phyloP scores from a whole-genome alignment of 192 early-diverging fungal species.

The Coemansia sp. region DNA sequence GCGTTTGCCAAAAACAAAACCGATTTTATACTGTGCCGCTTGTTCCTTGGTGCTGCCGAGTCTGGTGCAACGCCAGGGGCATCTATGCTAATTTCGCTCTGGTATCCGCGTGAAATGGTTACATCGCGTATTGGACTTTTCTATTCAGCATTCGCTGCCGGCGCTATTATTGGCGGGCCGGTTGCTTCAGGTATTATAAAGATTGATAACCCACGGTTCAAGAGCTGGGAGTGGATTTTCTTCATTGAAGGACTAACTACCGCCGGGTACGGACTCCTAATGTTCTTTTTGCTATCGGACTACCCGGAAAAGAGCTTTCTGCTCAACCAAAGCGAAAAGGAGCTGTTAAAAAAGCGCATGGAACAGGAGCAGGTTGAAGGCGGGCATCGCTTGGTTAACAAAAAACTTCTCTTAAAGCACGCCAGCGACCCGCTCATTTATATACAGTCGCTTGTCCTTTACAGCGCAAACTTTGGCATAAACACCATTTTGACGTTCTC shows the following conservation, averaged over 20 bases:
- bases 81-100: constrained; percentile 42
- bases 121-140: constrained; percentile 43
- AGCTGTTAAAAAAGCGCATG: constrained; percentile 26
- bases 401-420: constrained; percentile 13
- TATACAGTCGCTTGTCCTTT: constrained; percentile 33
- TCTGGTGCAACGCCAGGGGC: constrained; percentile 43
- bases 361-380: constrained; percentile 31
- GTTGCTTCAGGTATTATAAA: constrained; percentile 44
- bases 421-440: constrained; percentile 35
- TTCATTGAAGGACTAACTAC: constrained; percentile 44
- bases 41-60: constrained; percentile 48
- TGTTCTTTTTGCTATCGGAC: constrained; percentile 34
- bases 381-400: constrained; percentile 27
- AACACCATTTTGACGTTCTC: constrained; percentile 49
- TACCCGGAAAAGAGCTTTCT: constrained; percentile 48
- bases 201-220: constrained; percentile 30
- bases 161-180: constrained; percentile 39
- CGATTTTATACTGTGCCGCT: constrained; percentile 37
- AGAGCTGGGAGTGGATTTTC: constrained; percentile 45
- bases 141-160: constrained; percentile 44
- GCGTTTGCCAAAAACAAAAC: constrained; percentile 47
- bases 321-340: constrained; percentile 26
- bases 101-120: constrained; percentile 50
- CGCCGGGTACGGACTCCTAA: constrained; percentile 27
- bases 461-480: constrained; percentile 44